phyloP scores from a whole-genome alignment of 2,329 filamentous ascomycete genomes.

The Trichoderma polysporum region DNA sequence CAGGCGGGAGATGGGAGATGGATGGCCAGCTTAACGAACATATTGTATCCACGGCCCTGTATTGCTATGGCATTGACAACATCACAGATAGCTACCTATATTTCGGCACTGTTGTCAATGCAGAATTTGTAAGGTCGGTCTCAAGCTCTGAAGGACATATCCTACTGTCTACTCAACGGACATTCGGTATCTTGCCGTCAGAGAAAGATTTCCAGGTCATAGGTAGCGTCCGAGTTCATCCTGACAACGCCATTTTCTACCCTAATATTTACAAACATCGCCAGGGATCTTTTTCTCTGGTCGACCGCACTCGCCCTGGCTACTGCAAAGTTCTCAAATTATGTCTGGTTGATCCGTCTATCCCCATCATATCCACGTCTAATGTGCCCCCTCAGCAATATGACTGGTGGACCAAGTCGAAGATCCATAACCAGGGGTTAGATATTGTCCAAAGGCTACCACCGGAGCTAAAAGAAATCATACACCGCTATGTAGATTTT shows the following conservation, averaged over 20 bases:
- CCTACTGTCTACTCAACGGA: too few species aligned
- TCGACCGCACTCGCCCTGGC: conserved; percentile 54
- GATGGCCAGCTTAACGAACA: conserved; percentile 53
- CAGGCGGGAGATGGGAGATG: neutral
- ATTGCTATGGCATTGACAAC: conserved; percentile 62
- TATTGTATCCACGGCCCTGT: conserved; percentile 62
- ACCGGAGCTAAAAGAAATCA: conserved; percentile 27
- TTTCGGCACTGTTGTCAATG: conserved; percentile 44
- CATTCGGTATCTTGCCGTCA: neutral
- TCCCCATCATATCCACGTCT: conserved; percentile 44
- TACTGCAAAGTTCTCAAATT: conserved; percentile 61
- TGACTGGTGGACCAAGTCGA: conserved; percentile 35
- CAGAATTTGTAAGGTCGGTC: neutral
- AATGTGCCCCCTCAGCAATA: conserved; percentile 45
- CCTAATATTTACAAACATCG: conserved; percentile 55
- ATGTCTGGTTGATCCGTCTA: conserved; percentile 59
- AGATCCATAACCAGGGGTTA: neutral
- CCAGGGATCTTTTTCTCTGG: conserved; percentile 51
- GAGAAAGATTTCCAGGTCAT: neutral
- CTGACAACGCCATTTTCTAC: conserved; percentile 36
- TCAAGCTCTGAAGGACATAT: neutral
- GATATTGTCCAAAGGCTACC: conserved; percentile 21
- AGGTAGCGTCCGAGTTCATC: neutral
- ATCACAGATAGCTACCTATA: conserved; percentile 51
- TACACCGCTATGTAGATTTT: conserved; percentile 27